Base-by-base conservation (phyloP, 805 yeast genomes). In the Wickerhamomyces bisporus region DNA sequence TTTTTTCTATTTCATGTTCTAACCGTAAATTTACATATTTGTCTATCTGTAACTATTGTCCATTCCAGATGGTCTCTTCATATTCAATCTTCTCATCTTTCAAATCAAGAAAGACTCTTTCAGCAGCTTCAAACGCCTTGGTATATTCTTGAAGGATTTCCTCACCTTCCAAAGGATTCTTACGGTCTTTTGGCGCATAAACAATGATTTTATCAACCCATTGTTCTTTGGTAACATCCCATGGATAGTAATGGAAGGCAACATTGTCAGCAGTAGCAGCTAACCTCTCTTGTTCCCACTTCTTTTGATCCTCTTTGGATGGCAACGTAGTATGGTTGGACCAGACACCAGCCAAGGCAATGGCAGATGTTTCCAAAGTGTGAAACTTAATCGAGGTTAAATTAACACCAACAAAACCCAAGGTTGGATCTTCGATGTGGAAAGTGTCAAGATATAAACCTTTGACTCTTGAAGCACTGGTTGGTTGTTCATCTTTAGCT, bases 301-400 rank as follows among this genome's bases (percentile, higher is more conserved):
- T 41, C 6, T 26, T 32, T 46, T 72, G 76, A 14, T 63, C 70
- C 28, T 60, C 60, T 16, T 49, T 41, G 0, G 63, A 31, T 2
- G 79, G 78, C 14, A 72, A 50, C n/a, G 40, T n/a, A 28, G 51
- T 59, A 18, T 61, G 58, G n/a, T 62, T 61, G 1, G 75, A 59
- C 74, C 77, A 73, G 5, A 71, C 68, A 15, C 79, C 79, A 10
- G 79, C 75, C 33, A 74, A 57, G 1, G 76, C 77, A 20, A 73
- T 66, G 2, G 75, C 73, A 31, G 64, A 54, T 5, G 68, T 61
- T 48, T 74, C 80, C 34, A 73, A 67, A 10, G 72, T 62, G 34
- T 69, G 71, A 60, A 73, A 73, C 46, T 70, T 68, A 32, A 71
- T 46, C 0, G 71, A 62, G 2, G 75, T 61, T 6, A 66, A 23